Base-by-base conservation (phyloP, 192 early-diverging fungal genomes). In the Mortierella claussenii region DNA sequence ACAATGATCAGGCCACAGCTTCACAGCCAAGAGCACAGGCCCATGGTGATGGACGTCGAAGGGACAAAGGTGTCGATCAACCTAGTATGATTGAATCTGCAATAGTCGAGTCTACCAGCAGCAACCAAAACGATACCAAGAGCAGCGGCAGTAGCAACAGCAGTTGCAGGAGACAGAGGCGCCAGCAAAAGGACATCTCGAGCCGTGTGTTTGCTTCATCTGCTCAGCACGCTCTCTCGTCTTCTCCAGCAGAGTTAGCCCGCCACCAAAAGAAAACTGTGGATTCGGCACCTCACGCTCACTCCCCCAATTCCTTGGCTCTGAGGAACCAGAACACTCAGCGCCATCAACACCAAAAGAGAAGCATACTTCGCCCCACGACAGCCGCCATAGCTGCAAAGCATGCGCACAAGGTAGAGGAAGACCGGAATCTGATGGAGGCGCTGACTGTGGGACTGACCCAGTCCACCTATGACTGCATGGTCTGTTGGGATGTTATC, bases 401-500 rank as follows among this genome's bases (percentile, higher is more conserved):
- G 57, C 66, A 55, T 55, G 63, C 60, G 10, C 62, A 61, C 31
- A 76, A 44, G 18, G 73, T 76, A 21, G 73, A 76, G 47, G 73
- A 76, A 32, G 59, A 67, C 15, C 73, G 73, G 15, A 89, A 92
- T 69, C 81, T 95, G 36, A 74, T 88, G 54, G 83, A 80, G 2
- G 81, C 89, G 5, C 78, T 96, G 32, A 84, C 88, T 1, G 78
- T 88, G 37, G 88, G 86, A 40, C 82, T 97, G 59, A 84, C 80
- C 26, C 87, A 79, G 26, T 85, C 88, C 9, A 80, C 88, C 0
- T 97, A 97, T 79, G 96, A 98, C 65, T 98, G 97, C 83, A 95
- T 97, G 95, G 89, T 98, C 18, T 98, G 97, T 81, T 96, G 91
- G 85, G 96, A 98, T 82, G 78, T 80, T 21, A 83, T 98, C 46